phyloP scores from a whole-genome alignment of 768 basidiomycete species.

The Termitomyces sp. region DNA sequence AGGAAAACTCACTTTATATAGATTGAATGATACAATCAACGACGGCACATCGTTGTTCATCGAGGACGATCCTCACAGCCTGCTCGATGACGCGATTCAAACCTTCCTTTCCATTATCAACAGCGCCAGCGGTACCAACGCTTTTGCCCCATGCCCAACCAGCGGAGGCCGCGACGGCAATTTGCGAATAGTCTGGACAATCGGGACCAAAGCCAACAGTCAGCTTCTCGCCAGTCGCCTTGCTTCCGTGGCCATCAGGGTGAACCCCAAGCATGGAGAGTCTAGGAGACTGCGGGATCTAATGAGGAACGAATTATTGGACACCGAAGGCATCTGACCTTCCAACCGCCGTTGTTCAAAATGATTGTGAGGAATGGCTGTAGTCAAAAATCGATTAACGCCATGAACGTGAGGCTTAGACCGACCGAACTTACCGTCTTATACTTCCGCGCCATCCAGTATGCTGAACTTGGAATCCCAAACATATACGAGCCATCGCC shows the following conservation, averaged over 20 bases:
- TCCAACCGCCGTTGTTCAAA: constrained; percentile 71
- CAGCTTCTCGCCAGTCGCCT: constrained; percentile 39
- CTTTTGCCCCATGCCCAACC: constrained; percentile 60
- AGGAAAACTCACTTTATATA: constrained; percentile 10
- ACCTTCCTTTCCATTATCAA: constrained; percentile 18
- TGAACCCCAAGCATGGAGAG: constrained; percentile 62
- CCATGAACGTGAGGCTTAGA: background rate
- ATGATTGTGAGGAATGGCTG: constrained; percentile 70
- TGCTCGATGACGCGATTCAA: constrained; percentile 35
- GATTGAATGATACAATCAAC: constrained; percentile 52
- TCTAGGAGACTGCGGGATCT: constrained; percentile 43
- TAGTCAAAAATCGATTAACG: background rate
- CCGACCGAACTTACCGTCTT: constrained; percentile 40
- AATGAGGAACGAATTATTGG: background rate
- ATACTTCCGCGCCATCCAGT: constrained; percentile 71
- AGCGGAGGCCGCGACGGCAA: constrained; percentile 62
- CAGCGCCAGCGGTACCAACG: constrained; percentile 20
- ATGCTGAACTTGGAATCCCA: constrained; percentile 57
- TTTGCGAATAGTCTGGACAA: constrained; percentile 52
- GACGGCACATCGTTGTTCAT: constrained; percentile 59
- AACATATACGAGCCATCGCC: constrained; percentile 72
- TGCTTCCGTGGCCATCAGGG: constrained; percentile 49
- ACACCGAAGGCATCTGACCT: constrained; percentile 24
- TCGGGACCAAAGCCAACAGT: constrained; percentile 62
- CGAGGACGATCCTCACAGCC: constrained; percentile 48